A percentile compares a stretch with the other conserved stretches of the same genome.
Conservation (phyloP, 371 early-diverging fungal genomes). For the Umbelopsis sp. region DNA sequence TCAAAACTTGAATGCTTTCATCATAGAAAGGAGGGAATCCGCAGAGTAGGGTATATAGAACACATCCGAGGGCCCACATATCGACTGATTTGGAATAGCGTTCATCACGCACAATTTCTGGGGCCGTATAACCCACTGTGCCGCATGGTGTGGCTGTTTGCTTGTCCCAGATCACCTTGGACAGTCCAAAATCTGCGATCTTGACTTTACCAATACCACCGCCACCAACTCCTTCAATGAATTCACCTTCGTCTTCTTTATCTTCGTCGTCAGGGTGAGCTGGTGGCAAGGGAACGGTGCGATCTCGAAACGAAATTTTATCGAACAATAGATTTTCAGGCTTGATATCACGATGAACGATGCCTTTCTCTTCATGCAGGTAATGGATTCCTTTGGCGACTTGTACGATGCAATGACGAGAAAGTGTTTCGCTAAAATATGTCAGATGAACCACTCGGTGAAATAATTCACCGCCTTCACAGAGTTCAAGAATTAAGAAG, state of each 20-base stretch:
- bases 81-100: constrained; percentile 86
- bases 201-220: constrained; percentile 85
- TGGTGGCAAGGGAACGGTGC: constrained; percentile 44
- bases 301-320: constrained; percentile 66
- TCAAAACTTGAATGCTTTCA: constrained; percentile 74
- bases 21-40: constrained; percentile 93
- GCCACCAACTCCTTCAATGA: constrained; percentile 73
- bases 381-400: constrained; percentile 89
- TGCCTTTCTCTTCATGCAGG: constrained; percentile 84
- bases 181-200: constrained; percentile 87
- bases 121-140: constrained; percentile 91
- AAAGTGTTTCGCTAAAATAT: constrained; percentile 75
- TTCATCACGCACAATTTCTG: constrained; percentile 86
- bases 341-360: constrained; percentile 95
- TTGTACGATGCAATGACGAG: constrained; percentile 85
- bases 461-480: constrained; percentile 87
- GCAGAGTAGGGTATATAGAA: constrained; percentile 86
- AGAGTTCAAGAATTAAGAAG: constrained; percentile 85
- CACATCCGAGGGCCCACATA: constrained; percentile 95
- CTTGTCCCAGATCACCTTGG: constrained; percentile 82
- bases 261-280: constrained; percentile 53
- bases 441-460: constrained; percentile 81
- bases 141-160: constrained; percentile 90
- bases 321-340: constrained; percentile 93
- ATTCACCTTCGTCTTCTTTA: constrained; percentile 76